Percentiles rank a stretch among this genome's conserved stretches.
Evolutionary conservation across 345 rosid genomes (phyloP).

Genomic region (Barbarea vulgaris): DNA sequence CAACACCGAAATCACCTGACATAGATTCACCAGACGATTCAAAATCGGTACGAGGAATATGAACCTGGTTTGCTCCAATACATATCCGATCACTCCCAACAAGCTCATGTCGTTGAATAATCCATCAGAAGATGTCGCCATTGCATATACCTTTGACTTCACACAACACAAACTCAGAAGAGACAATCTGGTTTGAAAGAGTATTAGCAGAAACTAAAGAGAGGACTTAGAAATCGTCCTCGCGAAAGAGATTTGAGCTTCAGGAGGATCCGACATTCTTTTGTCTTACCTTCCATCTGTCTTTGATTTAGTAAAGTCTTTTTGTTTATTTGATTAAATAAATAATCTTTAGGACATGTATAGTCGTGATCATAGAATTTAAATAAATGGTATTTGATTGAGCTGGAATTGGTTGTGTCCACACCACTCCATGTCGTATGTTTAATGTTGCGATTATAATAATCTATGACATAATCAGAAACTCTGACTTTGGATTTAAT

Average conservation of each 20-base stretch:
- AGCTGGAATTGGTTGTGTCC: conserved; percentile 39
- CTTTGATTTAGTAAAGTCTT: conserved; percentile 31
- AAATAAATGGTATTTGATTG: background rate
- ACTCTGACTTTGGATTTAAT: conserved; percentile 20
- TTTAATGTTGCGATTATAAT: conserved; percentile 14
- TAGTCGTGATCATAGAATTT: conserved; percentile 14
- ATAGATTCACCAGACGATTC: conserved; percentile 42
- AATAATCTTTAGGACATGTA: conserved; percentile 25
- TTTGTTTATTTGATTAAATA: conserved; percentile 11
- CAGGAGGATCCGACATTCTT: conserved; percentile 37
- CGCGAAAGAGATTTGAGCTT: conserved; percentile 13
- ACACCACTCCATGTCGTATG: conserved; percentile 8
- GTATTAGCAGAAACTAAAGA: background rate
- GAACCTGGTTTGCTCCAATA: conserved; percentile 45
- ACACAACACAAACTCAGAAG: conserved; percentile 12
- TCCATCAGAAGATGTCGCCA: conserved; percentile 34
- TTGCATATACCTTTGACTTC: background rate
- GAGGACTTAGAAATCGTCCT: conserved; percentile 5
- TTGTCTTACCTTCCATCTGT: conserved; percentile 19
- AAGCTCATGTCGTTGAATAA: conserved; percentile 23
- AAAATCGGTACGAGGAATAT: conserved; percentile 53
- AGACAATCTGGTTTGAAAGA: background rate
- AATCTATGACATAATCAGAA: background rate
- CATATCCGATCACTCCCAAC: conserved; percentile 39
- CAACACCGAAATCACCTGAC: conserved; percentile 58